Conservation (phyloP, 257 asterid species). For the Nicotiana noctiflora region DNA sequence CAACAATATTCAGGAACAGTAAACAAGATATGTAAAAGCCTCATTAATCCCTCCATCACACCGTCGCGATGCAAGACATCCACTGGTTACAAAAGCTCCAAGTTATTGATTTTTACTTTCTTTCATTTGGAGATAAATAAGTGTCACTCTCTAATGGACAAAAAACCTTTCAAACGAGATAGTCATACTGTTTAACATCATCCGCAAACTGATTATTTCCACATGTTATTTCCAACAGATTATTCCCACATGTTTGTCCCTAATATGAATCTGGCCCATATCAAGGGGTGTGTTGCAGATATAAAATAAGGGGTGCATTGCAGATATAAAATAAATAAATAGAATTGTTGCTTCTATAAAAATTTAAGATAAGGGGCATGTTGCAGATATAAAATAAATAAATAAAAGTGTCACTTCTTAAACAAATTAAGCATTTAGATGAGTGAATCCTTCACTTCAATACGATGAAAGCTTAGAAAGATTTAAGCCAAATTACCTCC, state of each 20-base stretch:
- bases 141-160: not conserved
- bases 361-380: not conserved
- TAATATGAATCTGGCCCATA: not conserved
- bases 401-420: not conserved
- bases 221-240: not conserved
- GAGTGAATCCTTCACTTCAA: not conserved
- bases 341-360: not conserved
- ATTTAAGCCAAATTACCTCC: constrained; percentile 17
- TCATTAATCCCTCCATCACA: not conserved
- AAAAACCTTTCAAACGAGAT: not conserved
- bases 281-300: not conserved
- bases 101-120: not conserved
- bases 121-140: not conserved
- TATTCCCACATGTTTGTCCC: not conserved
- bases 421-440: not conserved
- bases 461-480: not conserved
- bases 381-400: not conserved
- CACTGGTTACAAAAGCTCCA: not conserved
- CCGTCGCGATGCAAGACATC: not conserved
- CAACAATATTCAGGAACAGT: not conserved
- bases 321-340: not conserved
- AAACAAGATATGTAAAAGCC: not conserved
- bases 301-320: not conserved
- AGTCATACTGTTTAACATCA: not conserved
- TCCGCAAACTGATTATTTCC: too few species aligned